Evolutionary conservation across 2,329 filamentous ascomycete species (phyloP), one percentile per base, ranked within the genome.

Genomic region (Aspergillus eucalypticola): DNA sequence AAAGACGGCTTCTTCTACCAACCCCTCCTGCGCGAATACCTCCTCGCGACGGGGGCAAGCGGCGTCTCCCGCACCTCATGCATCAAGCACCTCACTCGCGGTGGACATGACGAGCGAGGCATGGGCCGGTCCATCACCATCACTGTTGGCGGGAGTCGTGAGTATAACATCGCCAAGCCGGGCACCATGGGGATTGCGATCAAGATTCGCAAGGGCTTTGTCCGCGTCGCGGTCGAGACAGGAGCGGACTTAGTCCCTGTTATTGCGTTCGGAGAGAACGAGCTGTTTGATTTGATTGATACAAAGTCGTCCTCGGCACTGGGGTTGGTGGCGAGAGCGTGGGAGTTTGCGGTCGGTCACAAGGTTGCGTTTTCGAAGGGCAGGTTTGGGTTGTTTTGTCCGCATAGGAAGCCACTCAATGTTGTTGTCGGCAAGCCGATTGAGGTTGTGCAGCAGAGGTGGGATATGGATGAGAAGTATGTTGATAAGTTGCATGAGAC

Each of bases 91-190:
- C 82, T 96, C 8, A 89, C 85, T 42, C 88, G 84, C 61, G 91
- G 91, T 23, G 90, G 91, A 0, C 78, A 80, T 7, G 89, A 93
- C 63, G 78, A 76, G 55, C 87, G 91, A 66, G 91, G 91, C 17
- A 91, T 91, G 86, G 91, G 92, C 21, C 88, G 91, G 6, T 91
- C 89, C 49, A 93, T 96, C 59, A 96, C 92, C 2, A 95, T 96
- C 66, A 91, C 95, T n/a, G 82, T 96, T 19, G 92, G 92, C 54
- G 92, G 92, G 5, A 92, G 92, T 8, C 84, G 90, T 10, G 92
- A 96, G 75, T 92, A 90, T 1, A 84, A 96, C 5, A 89, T 95
- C 71, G 90, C 91, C 0, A 84, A 88, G 58, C 92, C 92, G 0
- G 86, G 88, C n/a, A 86, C 82, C 10, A 78, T 95, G 64, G 85